phyloP scores from a whole-genome alignment of 257 asterid genomes.

The Hygrophila difformis region DNA sequence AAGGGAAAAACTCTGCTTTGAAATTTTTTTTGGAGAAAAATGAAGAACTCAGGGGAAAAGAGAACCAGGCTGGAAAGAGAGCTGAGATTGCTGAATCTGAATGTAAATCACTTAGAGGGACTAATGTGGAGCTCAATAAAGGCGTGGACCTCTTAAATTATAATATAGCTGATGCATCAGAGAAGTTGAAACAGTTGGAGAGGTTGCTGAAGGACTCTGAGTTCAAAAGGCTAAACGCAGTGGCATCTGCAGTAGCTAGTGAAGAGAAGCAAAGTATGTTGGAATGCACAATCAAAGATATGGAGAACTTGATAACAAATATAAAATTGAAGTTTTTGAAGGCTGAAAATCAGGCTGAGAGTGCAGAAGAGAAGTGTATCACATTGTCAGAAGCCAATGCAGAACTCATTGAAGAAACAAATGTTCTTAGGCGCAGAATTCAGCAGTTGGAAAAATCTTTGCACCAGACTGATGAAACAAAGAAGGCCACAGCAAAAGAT shows the following conservation, averaged over 20 bases:
- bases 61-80: slow-evolving; percentile 45
- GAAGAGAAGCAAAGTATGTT: slow-evolving; percentile 74
- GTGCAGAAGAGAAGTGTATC: slow-evolving; percentile 80
- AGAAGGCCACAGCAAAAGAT: slow-evolving; percentile 60
- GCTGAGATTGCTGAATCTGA: slow-evolving; percentile 43
- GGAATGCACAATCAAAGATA: slow-evolving; percentile 53
- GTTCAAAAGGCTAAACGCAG: slow-evolving; percentile 51
- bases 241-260: slow-evolving; percentile 83
- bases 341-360: slow-evolving; percentile 63
- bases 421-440: slow-evolving; percentile 38
- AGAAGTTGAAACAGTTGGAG: slow-evolving; percentile 47
- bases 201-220: slow-evolving; percentile 62
- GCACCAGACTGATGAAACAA: slow-evolving; percentile 56
- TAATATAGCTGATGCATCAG: slow-evolving; percentile 25
- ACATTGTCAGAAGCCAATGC: slow-evolving; percentile 69
- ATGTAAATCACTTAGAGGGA: slow-evolving; percentile 37
- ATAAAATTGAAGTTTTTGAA: slow-evolving; percentile 53
- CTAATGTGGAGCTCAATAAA: slow-evolving; percentile 40
- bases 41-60: slow-evolving; percentile 26
- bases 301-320: slow-evolving; percentile 64
- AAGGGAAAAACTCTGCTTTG: slow-evolving; percentile 31
- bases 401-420: slow-evolving; percentile 46
- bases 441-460: slow-evolving; percentile 57
- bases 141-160: slow-evolving; percentile 28
- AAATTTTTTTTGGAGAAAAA: slow-evolving; percentile 17